Evolutionary conservation across 2,329 filamentous ascomycete species (phyloP).

Genomic region (Trichoderma oligosporum): DNA sequence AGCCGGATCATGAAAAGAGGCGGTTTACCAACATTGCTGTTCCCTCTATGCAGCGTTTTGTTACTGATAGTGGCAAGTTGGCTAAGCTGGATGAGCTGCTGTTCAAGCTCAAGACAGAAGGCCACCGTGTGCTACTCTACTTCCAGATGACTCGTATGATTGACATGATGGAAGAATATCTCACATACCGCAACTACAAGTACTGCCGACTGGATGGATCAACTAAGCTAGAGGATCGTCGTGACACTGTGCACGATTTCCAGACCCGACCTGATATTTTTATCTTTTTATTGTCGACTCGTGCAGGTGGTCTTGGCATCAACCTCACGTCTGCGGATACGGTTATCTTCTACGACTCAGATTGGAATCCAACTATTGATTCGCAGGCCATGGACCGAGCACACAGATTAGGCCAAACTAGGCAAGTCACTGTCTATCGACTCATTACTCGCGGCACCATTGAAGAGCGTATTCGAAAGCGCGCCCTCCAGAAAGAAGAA

Average conservation of each 20-base stretch:
- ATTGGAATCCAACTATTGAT: slow-evolving; percentile 99
- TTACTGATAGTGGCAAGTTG: slow-evolving; percentile 95
- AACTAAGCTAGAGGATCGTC: slow-evolving; percentile 93
- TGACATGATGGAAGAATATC: slow-evolving; percentile 97
- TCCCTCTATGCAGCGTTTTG: slow-evolving; percentile 94
- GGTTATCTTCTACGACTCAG: slow-evolving; percentile 98
- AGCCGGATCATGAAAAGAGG: slow-evolving; percentile 74
- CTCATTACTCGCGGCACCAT: slow-evolving; percentile 96
- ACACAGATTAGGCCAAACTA: slow-evolving; percentile 93
- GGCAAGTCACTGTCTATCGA: slow-evolving; percentile 94
- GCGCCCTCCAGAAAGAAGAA: slow-evolving; percentile 96
- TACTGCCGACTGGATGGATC: slow-evolving; percentile 95
- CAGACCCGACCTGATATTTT: slow-evolving; percentile 93
- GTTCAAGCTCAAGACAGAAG: slow-evolving; percentile 83
- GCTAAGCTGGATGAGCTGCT: slow-evolving; percentile 85
- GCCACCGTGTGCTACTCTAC: slow-evolving; percentile 91
- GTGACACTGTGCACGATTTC: slow-evolving; percentile 95
- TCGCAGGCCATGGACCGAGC: slow-evolving; percentile 98
- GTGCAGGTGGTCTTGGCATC: slow-evolving; percentile 95
- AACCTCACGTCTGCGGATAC: slow-evolving; percentile 95
- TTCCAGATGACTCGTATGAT: slow-evolving; percentile 99
- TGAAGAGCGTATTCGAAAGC: slow-evolving; percentile 95
- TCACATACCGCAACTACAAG: slow-evolving; percentile 98
- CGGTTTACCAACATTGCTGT: slow-evolving; percentile 88
- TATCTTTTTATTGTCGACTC: slow-evolving; percentile 92